Conservation (phyloP, 202 grass and related monocot species). For the Carex arenaria region DNA sequence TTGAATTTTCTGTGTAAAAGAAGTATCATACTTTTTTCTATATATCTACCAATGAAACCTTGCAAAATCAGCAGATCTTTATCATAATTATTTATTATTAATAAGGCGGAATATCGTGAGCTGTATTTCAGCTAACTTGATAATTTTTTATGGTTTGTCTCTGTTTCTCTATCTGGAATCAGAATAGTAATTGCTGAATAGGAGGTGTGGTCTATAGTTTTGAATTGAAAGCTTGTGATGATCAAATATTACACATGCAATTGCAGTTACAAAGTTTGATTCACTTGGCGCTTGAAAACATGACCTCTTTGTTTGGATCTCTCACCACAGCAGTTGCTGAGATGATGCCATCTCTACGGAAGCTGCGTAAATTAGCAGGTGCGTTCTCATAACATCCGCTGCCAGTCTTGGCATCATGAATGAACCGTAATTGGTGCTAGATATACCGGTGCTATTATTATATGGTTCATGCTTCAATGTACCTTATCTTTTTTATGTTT, state of each 20-base stretch:
- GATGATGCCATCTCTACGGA: constrained; percentile 60
- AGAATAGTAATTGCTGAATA: neutral
- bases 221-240: constrained; percentile 20
- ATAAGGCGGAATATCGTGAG: neutral
- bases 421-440: neutral
- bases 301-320: constrained; percentile 71
- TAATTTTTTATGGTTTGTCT: neutral
- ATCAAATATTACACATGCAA: constrained; percentile 21
- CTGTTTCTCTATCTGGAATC: neutral
- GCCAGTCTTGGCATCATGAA: neutral
- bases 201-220: constrained; percentile 13
- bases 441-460: constrained; percentile 2
- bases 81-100: constrained; percentile 1
- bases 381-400: neutral
- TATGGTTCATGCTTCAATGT: constrained; percentile 9
- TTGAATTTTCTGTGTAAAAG: neutral
- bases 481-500: neutral
- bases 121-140: neutral
- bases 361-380: constrained; percentile 87
- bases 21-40: neutral
- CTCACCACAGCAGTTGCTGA: constrained; percentile 56
- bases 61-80: neutral
- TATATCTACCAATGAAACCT: neutral
- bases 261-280: constrained; percentile 90
- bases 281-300: constrained; percentile 88